Evolutionary conservation across 2,329 filamentous ascomycete species (phyloP).

Genomic region (Penicillium sp.): DNA sequence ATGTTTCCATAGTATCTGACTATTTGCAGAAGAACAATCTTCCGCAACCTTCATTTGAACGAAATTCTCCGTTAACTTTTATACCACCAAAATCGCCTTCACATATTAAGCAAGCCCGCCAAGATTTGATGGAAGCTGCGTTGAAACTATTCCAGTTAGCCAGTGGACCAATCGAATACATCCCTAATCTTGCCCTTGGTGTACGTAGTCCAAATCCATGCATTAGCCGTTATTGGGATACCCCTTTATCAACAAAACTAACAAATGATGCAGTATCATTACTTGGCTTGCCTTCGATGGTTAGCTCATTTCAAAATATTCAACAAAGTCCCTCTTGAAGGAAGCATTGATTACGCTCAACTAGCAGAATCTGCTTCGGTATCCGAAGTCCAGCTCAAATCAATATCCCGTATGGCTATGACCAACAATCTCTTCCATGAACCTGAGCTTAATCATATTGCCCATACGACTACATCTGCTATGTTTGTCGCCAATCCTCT

Average conservation of each 20-base stretch:
- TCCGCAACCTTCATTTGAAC: constrained; percentile 10
- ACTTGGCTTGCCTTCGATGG: constrained; percentile 25
- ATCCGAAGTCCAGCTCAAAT: constrained; percentile 21
- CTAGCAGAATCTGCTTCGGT: constrained; percentile 24
- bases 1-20: background rate
- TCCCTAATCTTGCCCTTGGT: constrained; percentile 13
- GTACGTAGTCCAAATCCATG: background rate
- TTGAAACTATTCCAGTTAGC: constrained; percentile 22
- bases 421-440: constrained; percentile 56
- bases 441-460: constrained; percentile 47
- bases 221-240: background rate
- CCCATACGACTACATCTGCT: constrained; percentile 54
- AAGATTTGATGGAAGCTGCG: constrained; percentile 20
- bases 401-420: constrained; percentile 54
- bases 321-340: constrained; percentile 22
- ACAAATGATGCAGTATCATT: constrained; percentile 17
- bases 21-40: background rate
- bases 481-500: constrained; percentile 31
- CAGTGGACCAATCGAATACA: constrained; percentile 19
- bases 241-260: background rate
- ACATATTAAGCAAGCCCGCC: constrained; percentile 17
- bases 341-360: constrained; percentile 22
- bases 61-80: constrained; percentile 3
- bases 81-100: constrained; percentile 12
- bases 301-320: constrained; percentile 30